Evolutionary conservation across 306 rosid genomes (phyloP).

Genomic region (Fagus sylvatica): DNA sequence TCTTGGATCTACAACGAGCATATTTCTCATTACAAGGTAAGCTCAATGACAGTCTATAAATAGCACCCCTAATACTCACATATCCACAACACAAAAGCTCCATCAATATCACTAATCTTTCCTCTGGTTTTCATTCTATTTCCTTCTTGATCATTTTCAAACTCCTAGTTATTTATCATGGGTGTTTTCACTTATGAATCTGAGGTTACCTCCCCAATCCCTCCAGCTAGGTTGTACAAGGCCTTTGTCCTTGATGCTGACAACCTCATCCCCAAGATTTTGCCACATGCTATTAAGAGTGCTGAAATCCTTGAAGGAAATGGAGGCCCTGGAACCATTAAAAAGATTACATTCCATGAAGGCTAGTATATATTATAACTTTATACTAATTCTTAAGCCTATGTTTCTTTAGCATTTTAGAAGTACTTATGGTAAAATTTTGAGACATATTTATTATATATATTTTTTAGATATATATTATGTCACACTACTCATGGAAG

Average conservation of each 20-base stretch:
- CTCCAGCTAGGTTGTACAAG: slow-evolving; percentile 52
- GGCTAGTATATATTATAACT: slow-evolving; percentile 17
- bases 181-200: slow-evolving; percentile 39
- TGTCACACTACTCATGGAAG: too few relatives aligned
- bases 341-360: slow-evolving; percentile 39
- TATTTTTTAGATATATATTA: too few relatives aligned
- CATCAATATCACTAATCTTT: too few relatives aligned
- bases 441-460: too few relatives aligned
- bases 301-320: slow-evolving; percentile 42
- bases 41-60: too few relatives aligned
- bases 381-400: not conserved
- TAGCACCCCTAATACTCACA: too few relatives aligned
- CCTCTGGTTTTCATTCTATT: not conserved
- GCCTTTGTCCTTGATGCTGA: slow-evolving; percentile 37
- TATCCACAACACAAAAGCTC: not conserved
- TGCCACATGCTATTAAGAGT: slow-evolving; percentile 30
- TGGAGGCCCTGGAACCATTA: slow-evolving; percentile 60
- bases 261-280: slow-evolving; percentile 43
- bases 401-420: not conserved
- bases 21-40: too few relatives aligned
- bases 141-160: not conserved
- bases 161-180: slow-evolving; percentile 27
- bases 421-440: too few relatives aligned
- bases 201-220: slow-evolving; percentile 36
- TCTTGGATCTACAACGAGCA: too few relatives aligned